These are phyloP conservation scores for Rhodosporidiobolus odoratus DNA, from an alignment of 768 basidiomycete species.

Conservation along the genomic window DNA sequence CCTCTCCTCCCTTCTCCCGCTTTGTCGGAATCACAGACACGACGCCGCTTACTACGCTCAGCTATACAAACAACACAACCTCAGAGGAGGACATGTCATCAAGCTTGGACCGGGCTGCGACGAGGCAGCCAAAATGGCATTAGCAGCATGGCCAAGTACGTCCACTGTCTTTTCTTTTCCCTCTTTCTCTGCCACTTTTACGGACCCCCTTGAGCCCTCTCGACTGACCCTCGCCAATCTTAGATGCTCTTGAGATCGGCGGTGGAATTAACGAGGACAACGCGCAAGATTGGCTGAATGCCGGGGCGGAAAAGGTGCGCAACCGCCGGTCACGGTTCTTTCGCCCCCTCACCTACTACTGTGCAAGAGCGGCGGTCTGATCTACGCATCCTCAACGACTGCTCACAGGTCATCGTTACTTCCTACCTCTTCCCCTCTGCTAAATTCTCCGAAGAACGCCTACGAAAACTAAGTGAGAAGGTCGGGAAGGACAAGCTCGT, in stretches of 20 bases:
- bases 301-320: constrained; percentile 80
- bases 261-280: constrained; percentile 83
- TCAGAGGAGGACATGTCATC: constrained; percentile 89
- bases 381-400: not conserved
- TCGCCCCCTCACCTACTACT: not conserved
- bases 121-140: constrained; percentile 74
- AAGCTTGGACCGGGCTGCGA: constrained; percentile 90
- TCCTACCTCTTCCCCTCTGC: constrained; percentile 86
- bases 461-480: constrained; percentile 58
- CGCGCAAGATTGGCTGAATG: constrained; percentile 74
- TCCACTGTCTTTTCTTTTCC: not conserved
- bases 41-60: constrained; percentile 73
- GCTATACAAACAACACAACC: constrained; percentile 63
- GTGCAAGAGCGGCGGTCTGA: not conserved
- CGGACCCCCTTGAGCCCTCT: not conserved
- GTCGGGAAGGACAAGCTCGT: constrained; percentile 84
- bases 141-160: constrained; percentile 75
- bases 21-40: constrained; percentile 20
- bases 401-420: constrained; percentile 86
- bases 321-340: not conserved
- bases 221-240: not conserved
- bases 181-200: not conserved
- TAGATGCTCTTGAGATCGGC: constrained; percentile 80
- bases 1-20: not conserved
- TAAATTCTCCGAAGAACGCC: constrained; percentile 67